Conservation (phyloP, 2,329 filamentous ascomycete genomes). For the Nemania serpens region DNA sequence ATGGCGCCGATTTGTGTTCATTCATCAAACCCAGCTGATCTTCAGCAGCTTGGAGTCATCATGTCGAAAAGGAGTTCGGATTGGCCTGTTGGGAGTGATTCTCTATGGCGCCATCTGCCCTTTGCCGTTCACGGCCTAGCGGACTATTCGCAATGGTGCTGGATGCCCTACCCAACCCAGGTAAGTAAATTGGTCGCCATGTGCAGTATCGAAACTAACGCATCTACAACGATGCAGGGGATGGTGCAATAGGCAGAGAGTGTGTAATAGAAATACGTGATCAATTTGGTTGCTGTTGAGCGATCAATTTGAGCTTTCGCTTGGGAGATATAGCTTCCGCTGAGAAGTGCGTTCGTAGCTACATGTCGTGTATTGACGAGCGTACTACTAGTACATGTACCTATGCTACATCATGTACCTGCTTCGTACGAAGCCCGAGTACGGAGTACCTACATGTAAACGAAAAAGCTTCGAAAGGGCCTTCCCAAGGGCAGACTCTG, state of each 20-base stretch:
- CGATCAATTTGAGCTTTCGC: neutral
- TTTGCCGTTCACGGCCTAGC: constrained; percentile 30
- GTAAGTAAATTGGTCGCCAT: neutral
- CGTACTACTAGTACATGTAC: too few relatives aligned
- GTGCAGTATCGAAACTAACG: neutral
- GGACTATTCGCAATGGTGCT: constrained; percentile 6
- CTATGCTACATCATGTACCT: too few relatives aligned
- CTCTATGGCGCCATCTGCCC: constrained; percentile 37
- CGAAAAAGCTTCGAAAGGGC: too few relatives aligned
- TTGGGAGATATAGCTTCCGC: neutral
- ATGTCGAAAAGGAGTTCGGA: constrained; percentile 14
- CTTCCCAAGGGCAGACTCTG: too few relatives aligned
- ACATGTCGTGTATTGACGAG: too few relatives aligned
- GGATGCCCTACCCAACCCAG: neutral
- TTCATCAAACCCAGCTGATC: neutral
- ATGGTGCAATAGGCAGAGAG: neutral
- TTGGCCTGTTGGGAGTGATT: constrained; percentile 24
- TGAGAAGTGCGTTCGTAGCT: too few relatives aligned
- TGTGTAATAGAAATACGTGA: neutral
- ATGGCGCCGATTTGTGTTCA: constrained; percentile 1
- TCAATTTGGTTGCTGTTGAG: neutral
- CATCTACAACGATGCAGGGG: neutral
- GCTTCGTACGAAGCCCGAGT: too few relatives aligned
- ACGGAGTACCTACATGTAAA: too few relatives aligned
- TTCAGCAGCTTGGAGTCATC: constrained; percentile 5